Base-by-base conservation (phyloP, 495 filamentous ascomycete genomes). In the Tetracladium marchalianum region DNA sequence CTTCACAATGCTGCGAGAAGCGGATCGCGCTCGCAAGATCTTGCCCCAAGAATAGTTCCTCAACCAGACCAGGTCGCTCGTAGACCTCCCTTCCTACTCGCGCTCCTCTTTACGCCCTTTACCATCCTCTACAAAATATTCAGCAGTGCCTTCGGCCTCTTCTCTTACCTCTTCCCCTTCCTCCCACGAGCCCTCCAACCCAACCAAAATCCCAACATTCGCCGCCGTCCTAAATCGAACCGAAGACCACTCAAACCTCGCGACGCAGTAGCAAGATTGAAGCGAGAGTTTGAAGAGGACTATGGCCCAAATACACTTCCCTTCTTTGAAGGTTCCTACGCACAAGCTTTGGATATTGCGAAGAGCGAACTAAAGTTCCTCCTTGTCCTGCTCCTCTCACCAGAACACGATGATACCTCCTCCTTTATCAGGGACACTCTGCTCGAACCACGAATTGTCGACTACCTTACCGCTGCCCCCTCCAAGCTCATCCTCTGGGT, bases 291-390 rank as follows among this genome's bases (percentile, higher is more conserved):
- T 54, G 87, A 95, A 59, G 92, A 97, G 58, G 85, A 93, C 53
- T 92, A 94, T 62, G 87, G 85, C 2, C 62, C 66, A 9, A 71
- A 84, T 50, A 62, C 65, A 12, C 63, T 97, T 11, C 73, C 77
- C 0, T 94, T 90, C 62, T 75, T 82, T 50, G 89, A 95, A 51
- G 82, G 79, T 35, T 87, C 89, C 22, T 95, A 95, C 60, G 87
- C 92, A 13, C 85, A 90, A 62, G 86, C 88, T 0, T 70, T 93
- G 43, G 92, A 98, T 57, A 62, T 78, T 9, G 88, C 92, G 0
- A 95, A 97, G 62, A 78, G 73, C 46, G 87, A 96, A n/a, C 67
- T 95, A 43, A 89, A 90, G 52, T 94, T 93, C 59, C 68, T 98
- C 1, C 59, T 97, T 9, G 83, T 95, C 6, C 68, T 97, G 4